Evolutionary conservation across 768 basidiomycete species (phyloP).

Genomic region (Leccinum subgranulosum): DNA sequence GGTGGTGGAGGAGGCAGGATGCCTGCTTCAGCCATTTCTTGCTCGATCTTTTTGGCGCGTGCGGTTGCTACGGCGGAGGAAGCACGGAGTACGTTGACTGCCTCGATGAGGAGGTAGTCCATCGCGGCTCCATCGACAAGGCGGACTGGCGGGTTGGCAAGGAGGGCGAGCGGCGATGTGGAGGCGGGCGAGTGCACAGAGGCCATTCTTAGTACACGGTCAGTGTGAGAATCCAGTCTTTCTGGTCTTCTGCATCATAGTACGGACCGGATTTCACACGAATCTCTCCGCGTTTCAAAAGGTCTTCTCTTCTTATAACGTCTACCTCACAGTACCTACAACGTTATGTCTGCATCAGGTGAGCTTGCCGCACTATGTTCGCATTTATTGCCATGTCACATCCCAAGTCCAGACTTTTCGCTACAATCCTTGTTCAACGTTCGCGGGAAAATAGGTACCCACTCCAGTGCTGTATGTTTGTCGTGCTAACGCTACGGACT

Average conservation of each 20-base stretch:
- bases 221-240: no score
- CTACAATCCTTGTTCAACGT: slow-evolving; percentile 59
- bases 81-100: slow-evolving; percentile 67
- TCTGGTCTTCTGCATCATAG: no score
- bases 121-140: slow-evolving; percentile 66
- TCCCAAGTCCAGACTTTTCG: slow-evolving; percentile 42
- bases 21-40: slow-evolving; percentile 77
- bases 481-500: neutral
- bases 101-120: slow-evolving; percentile 86
- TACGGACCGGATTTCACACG: neutral
- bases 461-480: neutral
- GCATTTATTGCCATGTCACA: neutral
- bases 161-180: slow-evolving; percentile 36
- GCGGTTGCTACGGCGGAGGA: slow-evolving; percentile 73
- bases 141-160: slow-evolving; percentile 62
- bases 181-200: slow-evolving; percentile 29
- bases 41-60: slow-evolving; percentile 65
- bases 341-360: slow-evolving; percentile 17
- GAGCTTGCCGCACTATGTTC: neutral
- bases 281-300: neutral
- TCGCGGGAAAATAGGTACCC: slow-evolving; percentile 63
- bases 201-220: neutral
- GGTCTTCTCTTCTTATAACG: no score
- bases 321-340: neutral
- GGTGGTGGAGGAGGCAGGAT: slow-evolving; percentile 55